Percentiles rank a stretch among this genome's conserved stretches.
phyloP scores from a whole-genome alignment of 1,284 basidiomycete genomes.

The Trametes polyzona region DNA sequence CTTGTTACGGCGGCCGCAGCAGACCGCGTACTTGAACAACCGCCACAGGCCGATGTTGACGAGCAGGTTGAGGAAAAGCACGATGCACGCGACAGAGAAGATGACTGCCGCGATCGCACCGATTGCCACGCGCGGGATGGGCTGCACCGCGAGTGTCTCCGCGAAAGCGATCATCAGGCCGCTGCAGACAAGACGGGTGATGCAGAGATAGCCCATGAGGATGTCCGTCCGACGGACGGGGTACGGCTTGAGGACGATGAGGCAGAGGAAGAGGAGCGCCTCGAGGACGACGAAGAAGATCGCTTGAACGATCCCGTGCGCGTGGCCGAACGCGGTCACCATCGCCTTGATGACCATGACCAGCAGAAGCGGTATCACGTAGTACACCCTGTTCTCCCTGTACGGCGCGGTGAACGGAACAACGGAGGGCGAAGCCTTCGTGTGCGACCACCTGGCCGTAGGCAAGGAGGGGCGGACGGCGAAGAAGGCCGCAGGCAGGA shows the following conservation, averaged over 20 bases:
- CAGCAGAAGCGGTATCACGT: constrained; percentile 58
- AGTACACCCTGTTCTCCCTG: constrained; percentile 57
- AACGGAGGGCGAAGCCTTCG: constrained; percentile 35
- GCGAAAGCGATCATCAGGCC: constrained; percentile 73
- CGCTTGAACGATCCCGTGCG: constrained; percentile 72
- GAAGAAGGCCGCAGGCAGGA: constrained; percentile 50
- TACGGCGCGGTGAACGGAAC: constrained; percentile 62
- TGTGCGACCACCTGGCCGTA: constrained; percentile 29
- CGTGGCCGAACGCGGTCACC: constrained; percentile 74
- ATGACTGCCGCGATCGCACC: constrained; percentile 68
- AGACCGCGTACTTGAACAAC: constrained; percentile 28
- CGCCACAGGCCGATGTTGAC: constrained; percentile 44
- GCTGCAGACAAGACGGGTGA: constrained; percentile 65
- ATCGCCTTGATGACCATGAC: constrained; percentile 66
- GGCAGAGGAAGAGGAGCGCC: constrained; percentile 55
- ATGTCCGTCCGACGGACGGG: constrained; percentile 62
- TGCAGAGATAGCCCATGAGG: constrained; percentile 64
- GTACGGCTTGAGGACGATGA: constrained; percentile 61
- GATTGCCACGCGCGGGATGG: constrained; percentile 78
- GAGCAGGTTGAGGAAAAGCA: constrained; percentile 64
- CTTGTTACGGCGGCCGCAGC: constrained; percentile 22
- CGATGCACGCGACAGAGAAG: constrained; percentile 59
- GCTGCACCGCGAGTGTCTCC: constrained; percentile 55
- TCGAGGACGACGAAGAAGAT: constrained; percentile 75
- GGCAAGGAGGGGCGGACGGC: constrained; percentile 44